These are phyloP conservation scores for Cyclostephanos invisitatus DNA, from an alignment of 108 stramenopile genomes.

Conservation along the genomic window DNA sequence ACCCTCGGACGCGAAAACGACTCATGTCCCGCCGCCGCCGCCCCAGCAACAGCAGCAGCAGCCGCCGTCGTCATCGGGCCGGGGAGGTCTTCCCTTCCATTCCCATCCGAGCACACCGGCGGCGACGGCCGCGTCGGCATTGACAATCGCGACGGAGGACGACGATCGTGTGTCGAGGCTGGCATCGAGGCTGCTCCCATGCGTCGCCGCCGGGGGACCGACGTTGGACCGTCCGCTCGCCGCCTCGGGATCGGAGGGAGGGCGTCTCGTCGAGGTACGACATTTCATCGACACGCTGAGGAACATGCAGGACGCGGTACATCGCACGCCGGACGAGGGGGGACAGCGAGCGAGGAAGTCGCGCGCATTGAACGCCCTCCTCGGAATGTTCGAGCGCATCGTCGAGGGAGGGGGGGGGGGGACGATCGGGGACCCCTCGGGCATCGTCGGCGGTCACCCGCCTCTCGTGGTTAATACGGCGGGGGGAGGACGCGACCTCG, in stretches of 20 bases:
- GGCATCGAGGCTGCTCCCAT: constrained; percentile 5
- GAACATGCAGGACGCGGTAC: constrained; percentile 40
- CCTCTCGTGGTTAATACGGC: constrained; percentile 14
- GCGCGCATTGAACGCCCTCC: constrained; percentile 38
- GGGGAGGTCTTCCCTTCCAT: too few relatives aligned
- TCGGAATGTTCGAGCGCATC: constrained; percentile 45
- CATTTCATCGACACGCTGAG: constrained; percentile 43
- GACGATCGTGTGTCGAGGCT: constrained; percentile 20
- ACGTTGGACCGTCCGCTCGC: too few relatives aligned
- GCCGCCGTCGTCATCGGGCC: too few relatives aligned
- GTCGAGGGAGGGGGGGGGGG: constrained; percentile 14
- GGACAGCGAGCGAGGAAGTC: constrained; percentile 42
- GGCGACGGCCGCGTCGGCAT: neutral
- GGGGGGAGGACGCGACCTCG: neutral
- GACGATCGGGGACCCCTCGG: neutral
- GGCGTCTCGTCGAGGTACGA: constrained; percentile 19
- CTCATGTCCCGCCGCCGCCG: too few relatives aligned
- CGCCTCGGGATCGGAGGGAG: neutral
- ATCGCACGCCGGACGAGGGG: constrained; percentile 34
- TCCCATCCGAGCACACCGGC: neutral
- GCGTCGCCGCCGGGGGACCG: neutral
- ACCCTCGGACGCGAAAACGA: too few relatives aligned
- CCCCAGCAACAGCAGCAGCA: too few relatives aligned
- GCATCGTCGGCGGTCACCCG: neutral
- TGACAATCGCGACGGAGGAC: neutral